Percentiles rank a stretch among this genome's conserved stretches.
These are phyloP conservation scores for Buxus sempervirens DNA, from an alignment of 164 flowering plant species.

Conservation along the genomic window DNA sequence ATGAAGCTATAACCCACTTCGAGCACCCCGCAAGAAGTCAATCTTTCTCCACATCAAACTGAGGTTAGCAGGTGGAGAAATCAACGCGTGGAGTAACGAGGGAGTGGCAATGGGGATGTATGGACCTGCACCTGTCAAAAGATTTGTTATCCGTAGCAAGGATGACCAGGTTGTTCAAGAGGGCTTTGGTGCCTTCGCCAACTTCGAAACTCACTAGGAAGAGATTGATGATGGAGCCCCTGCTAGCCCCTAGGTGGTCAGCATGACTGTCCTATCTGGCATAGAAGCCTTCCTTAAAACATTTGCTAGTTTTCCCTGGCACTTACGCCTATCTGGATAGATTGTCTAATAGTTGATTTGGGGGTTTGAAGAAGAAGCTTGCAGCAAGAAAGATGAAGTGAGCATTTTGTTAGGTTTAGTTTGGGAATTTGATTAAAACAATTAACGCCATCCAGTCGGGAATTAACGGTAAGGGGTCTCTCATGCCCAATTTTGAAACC, in stretches of 20 bases:
- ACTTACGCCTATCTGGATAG: too few relatives aligned
- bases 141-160: constrained; percentile 29
- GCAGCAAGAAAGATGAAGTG: too few relatives aligned
- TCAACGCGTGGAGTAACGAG: constrained; percentile 18
- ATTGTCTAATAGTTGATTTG: too few relatives aligned
- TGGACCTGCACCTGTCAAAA: constrained; percentile 23
- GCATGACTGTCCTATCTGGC: constrained; percentile 30
- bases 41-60: constrained; percentile 25
- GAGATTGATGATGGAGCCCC: constrained; percentile 35
- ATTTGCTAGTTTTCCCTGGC: constrained; percentile 9
- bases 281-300: constrained; percentile 28
- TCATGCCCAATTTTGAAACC: too few relatives aligned
- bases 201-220: constrained; percentile 39
- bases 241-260: constrained; percentile 38
- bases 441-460: too few relatives aligned
- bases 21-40: constrained; percentile 21
- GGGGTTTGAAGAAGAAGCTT: too few relatives aligned
- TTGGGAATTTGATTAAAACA: too few relatives aligned
- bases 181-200: constrained; percentile 27
- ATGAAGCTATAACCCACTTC: constrained; percentile 37
- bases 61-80: constrained; percentile 21
- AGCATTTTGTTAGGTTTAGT: too few relatives aligned
- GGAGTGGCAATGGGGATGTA: constrained; percentile 35
- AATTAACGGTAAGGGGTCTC: too few relatives aligned
- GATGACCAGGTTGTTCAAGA: constrained; percentile 38